A percentile compares a stretch with the other conserved stretches of the same genome.
These are phyloP conservation scores for Henckelia pumila DNA, from an alignment of 257 asterid genomes.

Conservation along the genomic window DNA sequence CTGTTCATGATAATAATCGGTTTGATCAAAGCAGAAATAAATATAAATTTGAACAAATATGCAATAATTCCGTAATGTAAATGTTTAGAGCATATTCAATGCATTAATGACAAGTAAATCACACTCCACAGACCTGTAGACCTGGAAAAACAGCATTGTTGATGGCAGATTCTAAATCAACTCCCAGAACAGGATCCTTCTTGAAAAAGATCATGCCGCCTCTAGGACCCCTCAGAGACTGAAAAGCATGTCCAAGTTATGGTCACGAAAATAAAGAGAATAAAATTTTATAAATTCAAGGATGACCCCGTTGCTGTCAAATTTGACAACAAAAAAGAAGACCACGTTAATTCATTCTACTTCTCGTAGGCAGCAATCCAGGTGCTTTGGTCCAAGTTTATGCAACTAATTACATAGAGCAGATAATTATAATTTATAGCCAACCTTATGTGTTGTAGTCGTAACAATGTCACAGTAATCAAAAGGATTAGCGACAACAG, in stretches of 20 bases:
- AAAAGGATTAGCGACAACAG: slow-evolving; percentile 91
- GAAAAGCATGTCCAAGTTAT: slow-evolving; percentile 31
- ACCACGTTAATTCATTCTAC: slow-evolving; percentile 7
- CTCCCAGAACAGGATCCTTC: slow-evolving; percentile 80
- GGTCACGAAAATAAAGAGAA: slow-evolving; percentile 11
- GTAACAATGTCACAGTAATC: slow-evolving; percentile 93
- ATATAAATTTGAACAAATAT: not conserved
- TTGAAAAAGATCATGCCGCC: slow-evolving; percentile 98
- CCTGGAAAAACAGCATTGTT: slow-evolving; percentile 94
- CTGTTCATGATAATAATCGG: slow-evolving; percentile 34
- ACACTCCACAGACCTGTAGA: slow-evolving; percentile 58
- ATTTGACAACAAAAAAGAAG: not conserved
- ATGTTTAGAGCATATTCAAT: not conserved
- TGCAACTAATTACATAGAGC: not conserved
- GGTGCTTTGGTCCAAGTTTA: slow-evolving; percentile 10
- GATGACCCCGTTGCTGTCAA: not conserved
- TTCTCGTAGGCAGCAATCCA: not conserved
- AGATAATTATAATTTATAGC: slow-evolving; percentile 20
- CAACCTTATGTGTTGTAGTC: slow-evolving; percentile 94
- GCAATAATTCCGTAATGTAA: not conserved
- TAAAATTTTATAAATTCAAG: not conserved
- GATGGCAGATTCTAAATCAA: slow-evolving; percentile 79
- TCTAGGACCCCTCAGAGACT: slow-evolving; percentile 97
- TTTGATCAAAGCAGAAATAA: slow-evolving; percentile 5
- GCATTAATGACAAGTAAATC: not conserved